Evolutionary conservation across 164 flowering plant species (phyloP).

Genomic region (Vitis rotundifolia): DNA sequence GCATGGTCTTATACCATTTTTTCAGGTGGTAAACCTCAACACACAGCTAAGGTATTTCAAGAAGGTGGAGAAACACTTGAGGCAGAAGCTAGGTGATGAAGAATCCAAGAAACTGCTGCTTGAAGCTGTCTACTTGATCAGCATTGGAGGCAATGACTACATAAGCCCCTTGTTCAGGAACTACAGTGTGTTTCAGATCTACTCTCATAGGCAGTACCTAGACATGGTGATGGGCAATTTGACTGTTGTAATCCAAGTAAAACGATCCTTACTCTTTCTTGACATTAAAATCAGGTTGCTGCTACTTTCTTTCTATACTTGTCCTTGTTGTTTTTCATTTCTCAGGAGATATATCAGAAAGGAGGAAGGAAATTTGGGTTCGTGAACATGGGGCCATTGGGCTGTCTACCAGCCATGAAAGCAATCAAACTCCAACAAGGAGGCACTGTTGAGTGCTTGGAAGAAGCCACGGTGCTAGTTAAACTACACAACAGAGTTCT

Average conservation of each 20-base stretch:
- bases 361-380: slow-evolving; percentile 2
- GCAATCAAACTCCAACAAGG: no score
- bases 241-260: slow-evolving; percentile 17
- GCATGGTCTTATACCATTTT: no score
- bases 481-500: slow-evolving; percentile 1
- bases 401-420: no score
- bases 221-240: slow-evolving; percentile 24
- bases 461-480: neutral
- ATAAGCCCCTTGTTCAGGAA: neutral
- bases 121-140: slow-evolving; percentile 25
- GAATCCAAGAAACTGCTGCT: slow-evolving; percentile 18
- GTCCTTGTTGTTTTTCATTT: neutral
- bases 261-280: no score
- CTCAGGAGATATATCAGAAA: slow-evolving; percentile 15
- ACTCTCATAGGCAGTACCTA: slow-evolving; percentile 2
- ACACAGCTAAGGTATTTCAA: slow-evolving; percentile 22
- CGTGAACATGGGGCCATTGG: no score
- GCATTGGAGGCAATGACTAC: slow-evolving; percentile 34
- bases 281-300: no score
- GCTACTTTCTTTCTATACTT: no score
- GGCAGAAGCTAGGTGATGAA: slow-evolving; percentile 18
- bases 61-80: slow-evolving; percentile 11
- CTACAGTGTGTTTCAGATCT: neutral
- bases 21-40: slow-evolving; percentile 16
- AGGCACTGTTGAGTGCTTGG: no score